These are phyloP conservation scores for Quercus dentata DNA, from an alignment of 306 rosid genomes.

Conservation along the genomic window DNA sequence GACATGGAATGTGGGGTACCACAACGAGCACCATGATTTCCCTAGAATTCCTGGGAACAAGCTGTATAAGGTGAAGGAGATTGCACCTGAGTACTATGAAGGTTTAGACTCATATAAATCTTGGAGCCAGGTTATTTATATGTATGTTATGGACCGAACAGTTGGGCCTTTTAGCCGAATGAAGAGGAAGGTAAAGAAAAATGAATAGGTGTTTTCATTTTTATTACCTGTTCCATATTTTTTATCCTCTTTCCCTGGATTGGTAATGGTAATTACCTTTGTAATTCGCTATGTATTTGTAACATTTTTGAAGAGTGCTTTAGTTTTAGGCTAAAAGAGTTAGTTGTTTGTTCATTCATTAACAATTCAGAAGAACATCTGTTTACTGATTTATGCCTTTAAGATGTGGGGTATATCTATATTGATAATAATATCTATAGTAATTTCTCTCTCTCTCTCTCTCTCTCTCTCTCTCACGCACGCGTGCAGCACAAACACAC, in stretches of 20 bases:
- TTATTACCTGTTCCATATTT: slow-evolving; percentile 4
- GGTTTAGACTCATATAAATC: slow-evolving; percentile 59
- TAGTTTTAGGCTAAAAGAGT: slow-evolving; percentile 27
- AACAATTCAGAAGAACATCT: neutral
- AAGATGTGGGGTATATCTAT: neutral
- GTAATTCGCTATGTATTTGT: slow-evolving; percentile 9
- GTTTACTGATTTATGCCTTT: neutral
- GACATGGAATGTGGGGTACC: slow-evolving; percentile 89
- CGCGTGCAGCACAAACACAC: accelerated
- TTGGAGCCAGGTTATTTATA: slow-evolving; percentile 80
- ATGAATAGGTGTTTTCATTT: slow-evolving; percentile 37
- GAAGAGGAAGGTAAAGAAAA: slow-evolving; percentile 70
- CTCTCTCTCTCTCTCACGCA: no score
- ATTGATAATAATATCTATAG: neutral
- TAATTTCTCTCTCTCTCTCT: neutral
- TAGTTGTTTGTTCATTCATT: slow-evolving; percentile 23
- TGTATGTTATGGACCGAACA: slow-evolving; percentile 77
- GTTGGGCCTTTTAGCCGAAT: slow-evolving; percentile 89
- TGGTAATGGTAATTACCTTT: neutral
- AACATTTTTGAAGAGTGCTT: slow-evolving; percentile 8
- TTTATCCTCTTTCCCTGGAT: neutral
- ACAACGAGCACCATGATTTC: slow-evolving; percentile 92
- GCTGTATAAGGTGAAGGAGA: slow-evolving; percentile 87
- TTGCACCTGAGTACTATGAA: slow-evolving; percentile 74
- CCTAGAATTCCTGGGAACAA: slow-evolving; percentile 87